Base-by-base conservation (phyloP, 345 rosid genomes). In the Pseudoturritis turrita region DNA sequence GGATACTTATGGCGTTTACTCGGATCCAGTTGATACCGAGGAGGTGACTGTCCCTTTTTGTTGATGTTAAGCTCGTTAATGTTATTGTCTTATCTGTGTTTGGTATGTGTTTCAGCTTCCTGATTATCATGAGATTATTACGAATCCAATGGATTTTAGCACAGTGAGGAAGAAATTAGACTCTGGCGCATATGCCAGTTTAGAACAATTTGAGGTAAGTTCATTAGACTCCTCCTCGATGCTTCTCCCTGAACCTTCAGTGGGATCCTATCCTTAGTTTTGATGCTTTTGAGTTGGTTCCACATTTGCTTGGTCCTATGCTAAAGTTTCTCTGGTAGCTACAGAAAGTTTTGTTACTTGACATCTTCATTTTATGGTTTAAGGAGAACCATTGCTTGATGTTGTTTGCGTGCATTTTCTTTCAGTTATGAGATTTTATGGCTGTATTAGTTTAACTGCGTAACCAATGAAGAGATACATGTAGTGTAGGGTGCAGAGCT, bases 131-230 rank as follows among this genome's bases (percentile, higher is more conserved):
- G 99, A 91, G 70, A 84, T 89, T 66, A 73, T 95, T 63, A 83
- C 83, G 31, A 76, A 91, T 79, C 96, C 96, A 8, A 89, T 95
- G 97, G 99, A 95, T 79, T 95, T 89, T 64, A 80, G 83, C 46
- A 89, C 97, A 0, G 76, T 89, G 68, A 86, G 91, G 83, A 91
- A 82, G 65, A 95, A 86, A 75, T 78, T 95, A 23, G 91, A 81
- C 31, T 72, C 57, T 10, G 90, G 83, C 69, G 91, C 72, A 21
- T 95, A 95, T 79, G 43, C 75, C 31, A 81, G 69, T 77, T 86
- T 95, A 89, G 97, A 91, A 77, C 88, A 89, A 41, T 91, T 91
- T 72, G 97, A 95, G 96, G 99, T 84, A 55, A 25, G 86, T n/a
- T n/a, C n/a, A n/a, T n/a, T n/a, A n/a, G n/a, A 47, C 21, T 23